These are phyloP conservation scores for Phellopilus nigrolimitatus DNA, from an alignment of 1,284 basidiomycete species.

Conservation along the genomic window DNA sequence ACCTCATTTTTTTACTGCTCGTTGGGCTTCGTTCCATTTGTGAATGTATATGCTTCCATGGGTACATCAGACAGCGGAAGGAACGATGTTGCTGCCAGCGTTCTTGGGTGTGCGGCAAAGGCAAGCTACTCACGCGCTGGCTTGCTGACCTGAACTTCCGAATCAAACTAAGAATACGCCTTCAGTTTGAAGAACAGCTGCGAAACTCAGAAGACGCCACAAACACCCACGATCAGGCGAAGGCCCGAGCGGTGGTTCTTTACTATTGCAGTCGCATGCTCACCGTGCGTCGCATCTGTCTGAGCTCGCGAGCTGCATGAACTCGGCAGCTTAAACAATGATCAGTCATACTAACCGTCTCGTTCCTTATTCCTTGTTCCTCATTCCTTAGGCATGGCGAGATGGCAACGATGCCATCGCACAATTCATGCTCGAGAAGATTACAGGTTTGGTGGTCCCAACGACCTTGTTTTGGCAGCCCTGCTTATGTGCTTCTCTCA, in stretches of 20 bases:
- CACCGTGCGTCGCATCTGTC: constrained; percentile 46
- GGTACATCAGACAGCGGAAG: constrained; percentile 53
- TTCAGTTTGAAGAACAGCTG: constrained; percentile 68
- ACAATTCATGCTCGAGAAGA: constrained; percentile 75
- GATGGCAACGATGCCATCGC: constrained; percentile 74
- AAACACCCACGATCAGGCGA: constrained; percentile 51
- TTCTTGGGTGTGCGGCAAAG: constrained; percentile 72
- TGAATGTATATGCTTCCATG: constrained; percentile 21
- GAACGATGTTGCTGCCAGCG: constrained; percentile 56
- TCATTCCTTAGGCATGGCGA: constrained; percentile 75
- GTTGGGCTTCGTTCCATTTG: neutral
- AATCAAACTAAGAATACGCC: neutral
- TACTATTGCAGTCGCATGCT: constrained; percentile 81
- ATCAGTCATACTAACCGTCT: neutral
- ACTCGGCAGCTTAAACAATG: constrained; percentile 7
- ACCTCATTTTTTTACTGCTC: constrained; percentile 14
- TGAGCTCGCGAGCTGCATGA: too few relatives aligned
- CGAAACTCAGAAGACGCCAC: constrained; percentile 48
- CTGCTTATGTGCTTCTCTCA: constrained; percentile 5
- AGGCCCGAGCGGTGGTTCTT: constrained; percentile 58
- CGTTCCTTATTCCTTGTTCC: constrained; percentile 5
- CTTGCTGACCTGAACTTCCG: neutral
- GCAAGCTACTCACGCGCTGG: constrained; percentile 33
- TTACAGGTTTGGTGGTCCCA: constrained; percentile 48
- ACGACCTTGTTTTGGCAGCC: constrained; percentile 24